Base-by-base conservation (phyloP, 1,139 yeast species). In the Blastobotrys elegans region DNA sequence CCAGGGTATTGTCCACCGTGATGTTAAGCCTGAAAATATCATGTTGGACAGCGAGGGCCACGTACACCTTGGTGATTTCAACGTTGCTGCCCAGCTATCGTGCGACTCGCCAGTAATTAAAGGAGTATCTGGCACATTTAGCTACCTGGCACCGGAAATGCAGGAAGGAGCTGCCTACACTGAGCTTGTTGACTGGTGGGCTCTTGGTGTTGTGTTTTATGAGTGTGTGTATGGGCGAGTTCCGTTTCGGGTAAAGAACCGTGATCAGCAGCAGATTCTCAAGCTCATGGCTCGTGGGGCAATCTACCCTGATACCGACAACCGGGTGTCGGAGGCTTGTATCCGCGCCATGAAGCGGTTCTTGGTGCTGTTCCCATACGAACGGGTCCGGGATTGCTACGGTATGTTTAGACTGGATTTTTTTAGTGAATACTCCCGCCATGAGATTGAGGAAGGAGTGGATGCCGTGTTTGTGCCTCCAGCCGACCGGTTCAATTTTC, bases 131-230 rank as follows among this genome's bases (percentile, higher is more conserved):
- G 96, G 96, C 0, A 88, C 96, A 0, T 87, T 92, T 1, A 92
- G 84, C 61, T 88, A 88, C 61, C 82, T 88, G 78, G 95, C 96
- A 0, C 96, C 96, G 1, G 96, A 88, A 60, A 84, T 88, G 43
- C 65, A 59, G 43, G 75, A 75, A 49, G 88, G 88, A 11, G 78
- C 77, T 45, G 78, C 81, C 6, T 87, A 87, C 59, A 86, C 85
- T 43, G 79, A 75, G 49, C 73, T 77, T 32, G 92, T 88, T 13
- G 97, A 88, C 64, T 87, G 95, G 92, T 88, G 96, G 90, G 84
- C 95, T 0, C 70, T 88, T 26, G 96, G 97, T 0, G 83, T 95
- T 59, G 87, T 87, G 5, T 75, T 86, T 31, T 88, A 72, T 64
- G 96, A 88, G 63, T 77, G 88, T 73, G 69, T 87, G 17, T 82